Evolutionary conservation across 352 stramenopile genomes (phyloP), one percentile per base, ranked within the genome.

Genomic region (Pythium guiyangense): DNA sequence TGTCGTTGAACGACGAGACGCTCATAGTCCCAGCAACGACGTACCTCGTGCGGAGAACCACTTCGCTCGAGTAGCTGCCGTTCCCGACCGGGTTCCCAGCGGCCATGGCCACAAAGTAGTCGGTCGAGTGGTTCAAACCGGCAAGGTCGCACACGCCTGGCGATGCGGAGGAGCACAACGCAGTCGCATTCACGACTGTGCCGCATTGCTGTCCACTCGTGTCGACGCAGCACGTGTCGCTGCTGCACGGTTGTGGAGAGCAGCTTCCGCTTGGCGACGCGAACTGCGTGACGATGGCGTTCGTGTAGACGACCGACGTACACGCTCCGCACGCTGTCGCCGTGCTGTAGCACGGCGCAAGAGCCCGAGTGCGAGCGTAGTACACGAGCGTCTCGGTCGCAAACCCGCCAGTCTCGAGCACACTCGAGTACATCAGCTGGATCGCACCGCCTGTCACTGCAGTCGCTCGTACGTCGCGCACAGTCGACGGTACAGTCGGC

Each of bases 51-150:
- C 35, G 57, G 4, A 52, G 50, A 14, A 64, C 17, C 5, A 44
- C 29, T 25, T 45, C 47, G 9, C 12, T 25, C 1, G 67, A 81
- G 49, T 59, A 69, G 0, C 58, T 51, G 2, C 74, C 69, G 8
- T 53, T 73, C 1, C 73, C 77, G 29, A 75, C 35, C 20, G n/a
- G 26, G 31, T 88, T 88, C n/a, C 59, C 52, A 0, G 64, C 55
- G 25, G 49, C 48, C 40, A 85, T 60, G 0, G 66, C 60, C 20
- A 73, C 26, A 0, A 66, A n/a, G 25, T 85, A 72, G 3, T 43
- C 31, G 3, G 72, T 84, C 0, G 49, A 60, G 37, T 65, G 44
- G 14, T 40, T 46, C 11, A 88, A 49, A 1, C 74, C 70, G 18
- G 57, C 48, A 0, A 81, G 29, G n/a, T 40, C 44, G 22, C 72